Conservation (phyloP, 2,329 filamentous ascomycete species). For the Monascus ruber region DNA sequence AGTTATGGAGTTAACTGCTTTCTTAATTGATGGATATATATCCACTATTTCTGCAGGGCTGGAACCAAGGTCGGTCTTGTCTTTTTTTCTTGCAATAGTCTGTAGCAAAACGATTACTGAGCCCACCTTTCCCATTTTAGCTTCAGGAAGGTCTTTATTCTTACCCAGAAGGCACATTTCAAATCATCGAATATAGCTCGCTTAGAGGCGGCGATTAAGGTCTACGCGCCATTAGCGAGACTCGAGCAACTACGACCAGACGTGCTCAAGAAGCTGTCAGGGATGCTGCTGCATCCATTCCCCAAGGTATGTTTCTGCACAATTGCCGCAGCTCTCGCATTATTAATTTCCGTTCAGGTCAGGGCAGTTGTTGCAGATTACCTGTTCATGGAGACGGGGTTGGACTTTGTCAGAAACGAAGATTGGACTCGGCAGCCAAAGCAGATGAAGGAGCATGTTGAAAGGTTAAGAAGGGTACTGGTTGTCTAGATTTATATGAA, state of each 20-base stretch:
- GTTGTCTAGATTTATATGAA: constrained; percentile 4
- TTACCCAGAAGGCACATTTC: constrained; percentile 68
- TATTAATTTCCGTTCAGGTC: constrained; percentile 16
- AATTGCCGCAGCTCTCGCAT: neutral
- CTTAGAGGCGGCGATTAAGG: constrained; percentile 64
- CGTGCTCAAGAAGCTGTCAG: constrained; percentile 57
- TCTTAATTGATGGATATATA: constrained; percentile 57
- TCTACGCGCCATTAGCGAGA: constrained; percentile 62
- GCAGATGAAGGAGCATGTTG: constrained; percentile 22
- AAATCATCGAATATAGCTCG: constrained; percentile 74
- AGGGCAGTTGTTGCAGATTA: constrained; percentile 25
- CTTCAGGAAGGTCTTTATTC: constrained; percentile 53
- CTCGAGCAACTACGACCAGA: constrained; percentile 40
- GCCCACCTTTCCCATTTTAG: constrained; percentile 13
- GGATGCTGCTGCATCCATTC: constrained; percentile 71
- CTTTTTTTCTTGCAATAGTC: neutral
- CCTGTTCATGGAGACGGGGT: constrained; percentile 22
- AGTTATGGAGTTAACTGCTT: constrained; percentile 63
- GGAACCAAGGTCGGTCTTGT: constrained; percentile 21
- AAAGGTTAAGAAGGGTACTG: constrained; percentile 12
- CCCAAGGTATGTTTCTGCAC: constrained; percentile 49
- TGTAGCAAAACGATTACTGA: too few relatives aligned
- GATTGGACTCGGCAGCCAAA: constrained; percentile 26
- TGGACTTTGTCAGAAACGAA: constrained; percentile 18
- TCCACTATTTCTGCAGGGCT: constrained; percentile 32